Conservation (phyloP, 1,284 basidiomycete genomes). For the Puccinia triticina region DNA sequence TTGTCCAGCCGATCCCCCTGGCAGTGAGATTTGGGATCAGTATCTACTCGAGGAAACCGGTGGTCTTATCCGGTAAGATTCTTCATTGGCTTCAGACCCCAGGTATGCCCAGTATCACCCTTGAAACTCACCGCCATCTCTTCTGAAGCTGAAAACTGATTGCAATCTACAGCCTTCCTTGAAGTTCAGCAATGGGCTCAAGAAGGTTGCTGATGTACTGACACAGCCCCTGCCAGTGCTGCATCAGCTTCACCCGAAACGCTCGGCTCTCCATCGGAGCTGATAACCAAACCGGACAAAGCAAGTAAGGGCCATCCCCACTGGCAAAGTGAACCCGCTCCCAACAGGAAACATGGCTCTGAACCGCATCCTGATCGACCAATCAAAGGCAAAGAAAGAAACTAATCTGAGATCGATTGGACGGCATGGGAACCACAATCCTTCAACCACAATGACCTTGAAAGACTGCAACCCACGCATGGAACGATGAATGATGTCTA, state of each 20-base stretch:
- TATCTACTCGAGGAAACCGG: too few relatives aligned
- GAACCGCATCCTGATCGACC: conserved; percentile 4
- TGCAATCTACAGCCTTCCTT: too few relatives aligned
- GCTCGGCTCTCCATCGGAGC: background rate
- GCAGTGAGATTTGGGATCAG: too few relatives aligned
- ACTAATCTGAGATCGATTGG: conserved; percentile 27
- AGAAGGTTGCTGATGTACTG: too few relatives aligned
- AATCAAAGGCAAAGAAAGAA: background rate
- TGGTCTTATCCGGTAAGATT: too few relatives aligned
- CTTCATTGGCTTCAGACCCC: too few relatives aligned
- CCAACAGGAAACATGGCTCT: background rate
- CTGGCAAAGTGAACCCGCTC: background rate
- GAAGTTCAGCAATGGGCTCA: too few relatives aligned
- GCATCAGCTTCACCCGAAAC: conserved; percentile 24
- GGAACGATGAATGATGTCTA: background rate
- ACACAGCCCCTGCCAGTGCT: background rate
- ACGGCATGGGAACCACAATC: conserved; percentile 23
- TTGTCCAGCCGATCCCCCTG: too few relatives aligned
- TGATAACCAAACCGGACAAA: background rate
- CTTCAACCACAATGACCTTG: conserved; percentile 10
- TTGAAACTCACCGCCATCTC: too few relatives aligned
- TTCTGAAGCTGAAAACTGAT: too few relatives aligned
- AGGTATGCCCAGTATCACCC: too few relatives aligned
- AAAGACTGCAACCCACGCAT: background rate
- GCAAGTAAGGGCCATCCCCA: conserved; percentile 7